A percentile compares a stretch with the other conserved stretches of the same genome.
Conservation (phyloP, 1,139 yeast genomes). For the Scheffersomyces cryptocercus region DNA sequence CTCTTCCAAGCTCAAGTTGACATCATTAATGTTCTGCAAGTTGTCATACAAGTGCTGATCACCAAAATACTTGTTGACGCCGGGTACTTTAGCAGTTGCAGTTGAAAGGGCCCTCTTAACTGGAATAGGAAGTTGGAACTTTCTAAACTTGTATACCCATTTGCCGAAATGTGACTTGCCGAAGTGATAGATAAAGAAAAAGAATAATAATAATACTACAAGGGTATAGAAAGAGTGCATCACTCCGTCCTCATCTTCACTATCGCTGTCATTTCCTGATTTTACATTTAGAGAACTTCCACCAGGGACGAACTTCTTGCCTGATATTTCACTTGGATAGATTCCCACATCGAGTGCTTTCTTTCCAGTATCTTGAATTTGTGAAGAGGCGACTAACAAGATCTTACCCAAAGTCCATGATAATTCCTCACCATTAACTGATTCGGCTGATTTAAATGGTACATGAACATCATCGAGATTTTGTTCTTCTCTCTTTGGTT, state of each 20-base stretch:
- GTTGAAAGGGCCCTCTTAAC: conserved; percentile 14
- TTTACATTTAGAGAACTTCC: conserved; percentile 16
- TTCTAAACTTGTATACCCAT: conserved; percentile 14
- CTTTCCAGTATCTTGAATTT: conserved; percentile 31
- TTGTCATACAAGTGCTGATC: conserved; percentile 12
- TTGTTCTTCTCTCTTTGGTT: conserved; percentile 14
- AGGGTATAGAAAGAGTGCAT: conserved; percentile 11
- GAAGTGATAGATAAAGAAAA: conserved; percentile 19
- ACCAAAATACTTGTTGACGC: conserved; percentile 10
- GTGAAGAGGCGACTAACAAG: conserved; percentile 58
- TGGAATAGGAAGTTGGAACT: conserved; percentile 15
- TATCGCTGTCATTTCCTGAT: conserved; percentile 17
- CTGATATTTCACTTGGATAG: conserved; percentile 51
- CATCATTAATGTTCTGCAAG: conserved; percentile 16
- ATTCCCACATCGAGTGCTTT: conserved; percentile 45
- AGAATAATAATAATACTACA: conserved; percentile 20
- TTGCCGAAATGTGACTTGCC: conserved; percentile 17
- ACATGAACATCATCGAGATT: conserved; percentile 40
- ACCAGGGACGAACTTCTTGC: conserved; percentile 41
- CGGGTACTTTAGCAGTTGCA: conserved; percentile 20
- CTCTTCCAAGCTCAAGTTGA: conserved; percentile 32
- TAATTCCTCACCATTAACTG: conserved; percentile 59
- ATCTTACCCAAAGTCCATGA: conserved; percentile 72
- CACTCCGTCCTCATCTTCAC: conserved; percentile 21
- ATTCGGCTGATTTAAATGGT: conserved; percentile 62